These are phyloP conservation scores for Cokeromyces recurvatus DNA, from an alignment of 371 early-diverging fungal genomes.

Conservation along the genomic window DNA sequence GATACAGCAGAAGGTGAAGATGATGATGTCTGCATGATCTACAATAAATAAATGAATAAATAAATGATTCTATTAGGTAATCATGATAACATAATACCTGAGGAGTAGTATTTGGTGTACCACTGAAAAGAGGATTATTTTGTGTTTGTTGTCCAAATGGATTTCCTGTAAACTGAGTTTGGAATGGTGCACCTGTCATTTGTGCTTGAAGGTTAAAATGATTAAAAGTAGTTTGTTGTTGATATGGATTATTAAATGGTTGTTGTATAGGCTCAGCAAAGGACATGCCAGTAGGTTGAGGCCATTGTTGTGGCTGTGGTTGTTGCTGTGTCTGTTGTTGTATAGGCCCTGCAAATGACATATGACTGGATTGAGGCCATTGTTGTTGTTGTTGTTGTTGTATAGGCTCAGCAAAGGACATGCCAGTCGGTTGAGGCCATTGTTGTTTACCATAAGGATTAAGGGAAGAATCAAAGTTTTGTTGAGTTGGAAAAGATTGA, in stretches of 20 bases:
- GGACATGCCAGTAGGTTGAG: conserved; percentile 21
- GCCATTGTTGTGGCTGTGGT: conserved; percentile 6
- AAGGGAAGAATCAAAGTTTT: conserved; percentile 13
- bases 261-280: conserved; percentile 27
- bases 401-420: conserved; percentile 26
- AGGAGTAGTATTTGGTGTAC: no score
- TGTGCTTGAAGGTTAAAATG: conserved; percentile 23
- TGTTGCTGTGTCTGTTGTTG: conserved; percentile 25
- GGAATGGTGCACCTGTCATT: conserved; percentile 15
- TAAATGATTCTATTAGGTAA: no score
- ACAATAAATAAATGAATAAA: no score
- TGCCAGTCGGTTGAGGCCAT: conserved; percentile 41
- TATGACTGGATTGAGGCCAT: conserved; percentile 1
- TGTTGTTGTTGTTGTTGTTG: conserved; percentile 42
- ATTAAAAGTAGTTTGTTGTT: no score
- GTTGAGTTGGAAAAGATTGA: conserved; percentile 16
- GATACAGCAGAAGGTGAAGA: no score
- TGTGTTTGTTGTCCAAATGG: no score
- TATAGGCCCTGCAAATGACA: neutral
- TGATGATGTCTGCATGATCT: no score
- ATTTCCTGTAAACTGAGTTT: conserved; percentile 14
- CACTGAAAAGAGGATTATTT: no score
- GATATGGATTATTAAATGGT: conserved; percentile 8
- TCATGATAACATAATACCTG: no score
- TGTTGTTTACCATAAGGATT: conserved; percentile 50